These are phyloP conservation scores for Microstegium vimineum DNA, from an alignment of 176 grass and related monocot genomes.

Conservation along the genomic window DNA sequence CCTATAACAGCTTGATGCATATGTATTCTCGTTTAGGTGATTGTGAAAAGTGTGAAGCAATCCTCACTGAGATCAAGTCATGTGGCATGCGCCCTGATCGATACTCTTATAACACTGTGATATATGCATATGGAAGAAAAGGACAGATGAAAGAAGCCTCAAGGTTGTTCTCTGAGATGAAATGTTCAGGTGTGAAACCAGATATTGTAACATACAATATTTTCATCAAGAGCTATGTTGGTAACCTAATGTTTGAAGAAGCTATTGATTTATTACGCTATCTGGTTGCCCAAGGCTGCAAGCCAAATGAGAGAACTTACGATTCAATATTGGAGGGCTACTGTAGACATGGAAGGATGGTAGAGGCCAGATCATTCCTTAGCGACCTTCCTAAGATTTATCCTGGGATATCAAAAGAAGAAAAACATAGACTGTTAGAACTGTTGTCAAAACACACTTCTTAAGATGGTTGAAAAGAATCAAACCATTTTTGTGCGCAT, in stretches of 20 bases:
- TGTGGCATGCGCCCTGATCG: slow-evolving; percentile 63
- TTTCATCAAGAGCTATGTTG: slow-evolving; percentile 81
- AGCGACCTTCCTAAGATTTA: slow-evolving; percentile 50
- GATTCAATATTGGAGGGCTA: slow-evolving; percentile 67
- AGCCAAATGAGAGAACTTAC: slow-evolving; percentile 76
- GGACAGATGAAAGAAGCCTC: slow-evolving; percentile 74
- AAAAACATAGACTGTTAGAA: slow-evolving; percentile 42
- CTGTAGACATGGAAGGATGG: slow-evolving; percentile 50
- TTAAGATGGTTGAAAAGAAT: slow-evolving; percentile 1
- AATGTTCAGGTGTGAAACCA: slow-evolving; percentile 61
- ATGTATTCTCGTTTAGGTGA: slow-evolving; percentile 83
- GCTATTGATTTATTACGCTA: slow-evolving; percentile 75
- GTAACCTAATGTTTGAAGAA: slow-evolving; percentile 74
- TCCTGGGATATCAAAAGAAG: slow-evolving; percentile 63
- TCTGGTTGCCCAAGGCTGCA: slow-evolving; percentile 68
- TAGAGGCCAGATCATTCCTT: slow-evolving; percentile 60
- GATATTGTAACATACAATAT: slow-evolving; percentile 92
- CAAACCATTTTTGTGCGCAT: background rate
- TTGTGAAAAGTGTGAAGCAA: slow-evolving; percentile 75
- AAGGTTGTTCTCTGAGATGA: slow-evolving; percentile 79
- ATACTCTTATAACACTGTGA: slow-evolving; percentile 94
- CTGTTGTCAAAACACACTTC: slow-evolving; percentile 29
- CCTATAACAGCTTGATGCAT: slow-evolving; percentile 89
- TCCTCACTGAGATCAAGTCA: slow-evolving; percentile 72
- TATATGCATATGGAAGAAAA: slow-evolving; percentile 87